A percentile compares a stretch with the other conserved stretches of the same genome.
Conservation (phyloP, 106 monocot species). For the Dendrobium catenatum region DNA sequence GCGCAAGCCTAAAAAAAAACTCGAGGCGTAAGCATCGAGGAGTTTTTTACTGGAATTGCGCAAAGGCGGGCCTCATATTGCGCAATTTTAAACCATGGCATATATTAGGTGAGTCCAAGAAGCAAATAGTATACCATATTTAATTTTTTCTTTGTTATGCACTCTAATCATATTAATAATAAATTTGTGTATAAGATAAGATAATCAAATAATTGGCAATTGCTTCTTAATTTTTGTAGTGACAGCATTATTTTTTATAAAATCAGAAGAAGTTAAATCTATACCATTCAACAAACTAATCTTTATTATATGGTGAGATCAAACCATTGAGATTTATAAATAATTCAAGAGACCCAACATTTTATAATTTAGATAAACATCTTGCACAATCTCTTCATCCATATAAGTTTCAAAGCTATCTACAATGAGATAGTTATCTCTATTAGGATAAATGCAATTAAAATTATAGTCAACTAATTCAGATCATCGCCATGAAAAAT, state of each 20-base stretch:
- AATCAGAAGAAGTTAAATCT: background rate
- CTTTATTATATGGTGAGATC: slow-evolving; percentile 8
- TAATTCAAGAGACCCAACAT: slow-evolving; percentile 77
- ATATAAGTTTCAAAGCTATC: slow-evolving; percentile 54
- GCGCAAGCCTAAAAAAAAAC: too few relatives aligned
- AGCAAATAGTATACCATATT: background rate
- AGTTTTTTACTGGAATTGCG: too few relatives aligned
- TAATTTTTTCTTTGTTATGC: too few relatives aligned
- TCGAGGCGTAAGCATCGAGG: too few relatives aligned
- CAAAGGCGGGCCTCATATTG: too few relatives aligned
- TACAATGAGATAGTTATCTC: slow-evolving; percentile 66
- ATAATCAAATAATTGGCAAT: background rate
- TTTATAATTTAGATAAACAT: slow-evolving; percentile 56
- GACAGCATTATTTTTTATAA: background rate
- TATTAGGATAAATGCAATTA: slow-evolving; percentile 15
- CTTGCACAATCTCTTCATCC: slow-evolving; percentile 69
- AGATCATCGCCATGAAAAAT: too few relatives aligned
- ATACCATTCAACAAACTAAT: background rate
- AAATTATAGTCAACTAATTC: too few relatives aligned
- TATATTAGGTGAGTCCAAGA: slow-evolving; percentile 11
- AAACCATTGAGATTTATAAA: slow-evolving; percentile 55
- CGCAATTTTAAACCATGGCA: too few relatives aligned
- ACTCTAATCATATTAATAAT: too few relatives aligned
- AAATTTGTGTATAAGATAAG: too few relatives aligned
- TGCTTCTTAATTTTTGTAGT: background rate